phyloP scores from a whole-genome alignment of 176 grass and related monocot genomes.

The Cenchrus purpureus region DNA sequence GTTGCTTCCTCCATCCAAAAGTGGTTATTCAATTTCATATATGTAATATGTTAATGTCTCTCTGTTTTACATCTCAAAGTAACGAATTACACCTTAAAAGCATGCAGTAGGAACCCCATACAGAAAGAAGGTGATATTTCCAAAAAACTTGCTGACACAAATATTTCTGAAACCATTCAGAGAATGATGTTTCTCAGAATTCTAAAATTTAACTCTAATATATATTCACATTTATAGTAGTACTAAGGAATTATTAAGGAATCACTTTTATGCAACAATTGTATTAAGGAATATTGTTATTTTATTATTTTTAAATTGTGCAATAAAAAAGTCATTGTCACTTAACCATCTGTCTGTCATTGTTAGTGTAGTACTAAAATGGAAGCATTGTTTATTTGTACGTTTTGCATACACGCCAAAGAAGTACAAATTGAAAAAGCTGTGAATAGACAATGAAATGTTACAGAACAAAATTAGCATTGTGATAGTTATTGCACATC shows the following conservation, averaged over 20 bases:
- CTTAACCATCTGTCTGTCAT: background rate
- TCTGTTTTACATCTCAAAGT: background rate
- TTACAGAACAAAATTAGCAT: background rate
- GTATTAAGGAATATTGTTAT: too few species aligned
- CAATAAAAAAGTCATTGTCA: background rate
- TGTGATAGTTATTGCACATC: background rate
- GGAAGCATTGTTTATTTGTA: slow-evolving; percentile 8
- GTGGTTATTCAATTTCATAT: background rate
- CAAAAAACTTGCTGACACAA: background rate
- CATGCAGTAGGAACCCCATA: background rate
- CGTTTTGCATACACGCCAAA: background rate
- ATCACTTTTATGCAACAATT: too few species aligned
- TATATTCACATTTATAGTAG: background rate
- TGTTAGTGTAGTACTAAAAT: slow-evolving; percentile 6
- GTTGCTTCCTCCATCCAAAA: slow-evolving; percentile 30
- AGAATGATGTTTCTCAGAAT: background rate
- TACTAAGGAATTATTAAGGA: too few species aligned
- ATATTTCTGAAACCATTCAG: slow-evolving; percentile 9
- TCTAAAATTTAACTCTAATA: background rate
- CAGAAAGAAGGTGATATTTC: background rate
- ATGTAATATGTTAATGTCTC: background rate
- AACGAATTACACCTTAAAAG: background rate
- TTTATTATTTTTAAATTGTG: background rate
- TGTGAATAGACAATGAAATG: background rate
- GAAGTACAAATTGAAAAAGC: background rate